Evolutionary conservation across 2,329 filamentous ascomycete species (phyloP).

Genomic region (Blastomyces emzantsi): DNA sequence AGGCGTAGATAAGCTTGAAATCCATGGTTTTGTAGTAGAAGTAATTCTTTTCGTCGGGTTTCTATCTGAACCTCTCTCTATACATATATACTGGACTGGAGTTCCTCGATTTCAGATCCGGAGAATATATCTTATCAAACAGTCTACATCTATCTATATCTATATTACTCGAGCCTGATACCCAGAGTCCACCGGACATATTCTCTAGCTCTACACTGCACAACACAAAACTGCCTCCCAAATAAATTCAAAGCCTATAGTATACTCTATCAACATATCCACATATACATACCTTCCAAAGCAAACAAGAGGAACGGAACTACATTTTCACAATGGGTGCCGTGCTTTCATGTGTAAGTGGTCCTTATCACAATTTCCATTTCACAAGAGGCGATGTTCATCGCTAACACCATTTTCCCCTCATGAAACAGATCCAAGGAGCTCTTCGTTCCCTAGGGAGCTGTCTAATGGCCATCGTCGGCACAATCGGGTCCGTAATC

Average conservation of each 20-base stretch:
- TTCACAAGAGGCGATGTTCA: not conserved
- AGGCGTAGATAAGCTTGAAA: not conserved
- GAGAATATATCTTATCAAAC: not conserved
- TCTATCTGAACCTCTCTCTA: not conserved
- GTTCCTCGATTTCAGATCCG: not conserved
- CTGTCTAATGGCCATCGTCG: conserved; percentile 59
- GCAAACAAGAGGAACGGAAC: not conserved
- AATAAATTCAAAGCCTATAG: not conserved
- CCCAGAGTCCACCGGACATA: not conserved
- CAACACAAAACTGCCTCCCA: not conserved
- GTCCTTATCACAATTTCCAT: not conserved
- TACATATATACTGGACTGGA: not conserved
- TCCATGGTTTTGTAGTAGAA: not conserved
- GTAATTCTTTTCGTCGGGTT: not conserved
- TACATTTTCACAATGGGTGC: conserved; percentile 59
- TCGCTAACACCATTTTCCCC: not conserved
- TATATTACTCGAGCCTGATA: not conserved
- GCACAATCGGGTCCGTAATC: conserved; percentile 56
- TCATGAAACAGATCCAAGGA: conserved; percentile 43
- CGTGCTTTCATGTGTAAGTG: conserved; percentile 74
- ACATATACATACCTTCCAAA: conserved; percentile 1
- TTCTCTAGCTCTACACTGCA: not conserved
- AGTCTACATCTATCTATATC: not conserved
- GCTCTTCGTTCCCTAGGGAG: conserved; percentile 56
- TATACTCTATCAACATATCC: not conserved